Evolutionary conservation across 1,284 basidiomycete genomes (phyloP), one percentile per base, ranked within the genome.

Genomic region (Ustilago nuda): DNA sequence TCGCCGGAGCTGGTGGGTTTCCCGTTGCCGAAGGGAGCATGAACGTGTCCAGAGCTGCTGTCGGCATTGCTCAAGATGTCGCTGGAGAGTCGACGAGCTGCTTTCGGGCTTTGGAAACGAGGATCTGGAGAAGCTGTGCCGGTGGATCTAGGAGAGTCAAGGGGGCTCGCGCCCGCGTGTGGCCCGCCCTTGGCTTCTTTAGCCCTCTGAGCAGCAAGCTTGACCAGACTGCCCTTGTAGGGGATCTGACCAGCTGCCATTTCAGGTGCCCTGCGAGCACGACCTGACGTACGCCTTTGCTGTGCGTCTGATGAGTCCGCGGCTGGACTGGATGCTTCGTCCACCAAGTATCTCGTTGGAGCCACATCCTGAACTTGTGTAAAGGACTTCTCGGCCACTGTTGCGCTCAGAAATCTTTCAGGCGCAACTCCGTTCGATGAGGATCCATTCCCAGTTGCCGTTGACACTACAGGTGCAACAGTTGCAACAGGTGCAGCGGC

Each of bases 231-330:
- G 27, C 75, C 75, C 53, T 77, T 77, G 58, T 77, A 77, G 0
- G 60, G 62, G 45, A 77, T 77, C 53, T 77, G 75, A 17, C 75
- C 75, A 7, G 75, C 75, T 13, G 75, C 71, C 75, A 77, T 77
- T 52, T 77, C 75, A 1, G 75, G 75, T 19, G 75, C 60, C 51
- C 69, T 59, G 35, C 75, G 70, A 19, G 75, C 71, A 33, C 75
- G 70, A 30, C 71, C 75, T 9, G 75, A 77, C 7, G 63, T 59
- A 27, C 75, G 66, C 32, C 75, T 56, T 23, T 69, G 67, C 35
- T 56, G 63, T n/a, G 67, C 15, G n/a, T 70, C 71, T 4, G 56
- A 9, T 36, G 27, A 39, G 5, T 71, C 68, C 39, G 37, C 59
- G 15, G 15, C 48, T 30, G 48, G 1, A 19, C 15, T 45, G 0